Evolutionary conservation across 2,329 filamentous ascomycete genomes (phyloP), one percentile per base, ranked within the genome.

Genomic region (Ascochyta lentis): DNA sequence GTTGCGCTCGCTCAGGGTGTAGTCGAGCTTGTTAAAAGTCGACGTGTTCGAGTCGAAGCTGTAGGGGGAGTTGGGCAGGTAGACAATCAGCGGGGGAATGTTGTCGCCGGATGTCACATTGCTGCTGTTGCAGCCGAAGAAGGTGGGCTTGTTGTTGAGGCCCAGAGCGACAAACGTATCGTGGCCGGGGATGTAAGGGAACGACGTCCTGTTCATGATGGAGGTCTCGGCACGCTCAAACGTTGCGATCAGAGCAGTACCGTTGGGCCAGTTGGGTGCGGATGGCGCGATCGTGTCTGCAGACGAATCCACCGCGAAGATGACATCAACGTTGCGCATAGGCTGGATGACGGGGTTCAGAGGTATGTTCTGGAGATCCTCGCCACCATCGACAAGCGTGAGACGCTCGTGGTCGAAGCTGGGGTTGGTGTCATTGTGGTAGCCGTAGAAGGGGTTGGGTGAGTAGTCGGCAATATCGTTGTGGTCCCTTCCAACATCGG

Each of bases 11-110:
- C 71, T 76, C 65, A 85, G 77, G 33, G 83, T 81, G 81, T 93
- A 91, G 37, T 77, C 76, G 34, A 86, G 80, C 57, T 86, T 81
- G 10, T 3, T 44, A 73, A 90, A 94, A 44, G 94, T 97, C 2
- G 89, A 90, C 6, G 89, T 83, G 79, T 98, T 98, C 74, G 88
- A 90, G 61, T 82, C 77, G 71, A 84, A 85, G 42, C 88, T 84
- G 77, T 96, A 96, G 1, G 92, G 93, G 22, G 88, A 83, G 71
- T 95, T 96, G 54, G 95, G 91, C 41, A 98, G 75, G 79, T 99
- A 99, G 61, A 96, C 90, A 59, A 96, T 80, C 1, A 96, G 77
- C 0, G 92, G 92, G 0, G 84, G 77, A 9, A 77, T 71, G 23
- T 76, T 76, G 22, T 77, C 67, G 9, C 76, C 76, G 34, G 56